Percentiles rank a stretch among this genome's conserved stretches.
phyloP scores from a whole-genome alignment of 2,329 filamentous ascomycete genomes.

The Sporothrix pallida region DNA sequence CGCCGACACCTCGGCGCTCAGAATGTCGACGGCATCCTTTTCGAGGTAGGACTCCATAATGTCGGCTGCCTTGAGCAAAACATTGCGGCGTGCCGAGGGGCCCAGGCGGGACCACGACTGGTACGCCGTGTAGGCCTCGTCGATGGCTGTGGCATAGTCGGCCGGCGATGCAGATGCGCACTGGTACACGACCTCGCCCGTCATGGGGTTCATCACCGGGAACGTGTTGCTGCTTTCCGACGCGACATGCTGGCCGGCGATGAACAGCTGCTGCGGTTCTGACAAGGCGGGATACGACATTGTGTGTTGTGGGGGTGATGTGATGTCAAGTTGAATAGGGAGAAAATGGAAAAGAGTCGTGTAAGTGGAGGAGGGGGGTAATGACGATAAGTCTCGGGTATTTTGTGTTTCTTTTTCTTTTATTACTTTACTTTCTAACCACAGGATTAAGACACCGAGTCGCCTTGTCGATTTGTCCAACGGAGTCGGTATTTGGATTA shows the following conservation, averaged over 20 bases:
- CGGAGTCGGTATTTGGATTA: not conserved
- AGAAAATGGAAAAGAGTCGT: not conserved
- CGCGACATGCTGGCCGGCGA: conserved; percentile 39
- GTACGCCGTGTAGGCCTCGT: conserved; percentile 62
- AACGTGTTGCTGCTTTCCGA: conserved; percentile 41
- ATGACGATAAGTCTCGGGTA: not conserved
- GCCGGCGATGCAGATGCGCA: conserved; percentile 61
- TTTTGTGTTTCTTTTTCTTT: not conserved
- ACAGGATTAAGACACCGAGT: not conserved
- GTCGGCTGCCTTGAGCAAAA: conserved; percentile 67
- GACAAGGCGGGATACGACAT: conserved; percentile 30
- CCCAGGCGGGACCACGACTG: conserved; percentile 65
- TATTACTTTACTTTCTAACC: not conserved
- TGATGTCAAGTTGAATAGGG: no score
- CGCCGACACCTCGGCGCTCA: conserved; percentile 45
- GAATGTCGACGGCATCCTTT: conserved; percentile 41
- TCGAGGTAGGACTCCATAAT: conserved; percentile 60
- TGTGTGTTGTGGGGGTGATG: not conserved
- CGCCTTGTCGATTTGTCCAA: not conserved
- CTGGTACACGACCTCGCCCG: conserved; percentile 56
- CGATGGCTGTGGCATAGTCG: conserved; percentile 57
- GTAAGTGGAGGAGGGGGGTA: not conserved
- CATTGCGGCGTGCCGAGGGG: conserved; percentile 61
- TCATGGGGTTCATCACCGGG: conserved; percentile 43
- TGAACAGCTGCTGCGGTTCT: conserved; percentile 39